Evolutionary conservation across 2,329 filamentous ascomycete genomes (phyloP).

Genomic region (Sporothrix variecibatus): DNA sequence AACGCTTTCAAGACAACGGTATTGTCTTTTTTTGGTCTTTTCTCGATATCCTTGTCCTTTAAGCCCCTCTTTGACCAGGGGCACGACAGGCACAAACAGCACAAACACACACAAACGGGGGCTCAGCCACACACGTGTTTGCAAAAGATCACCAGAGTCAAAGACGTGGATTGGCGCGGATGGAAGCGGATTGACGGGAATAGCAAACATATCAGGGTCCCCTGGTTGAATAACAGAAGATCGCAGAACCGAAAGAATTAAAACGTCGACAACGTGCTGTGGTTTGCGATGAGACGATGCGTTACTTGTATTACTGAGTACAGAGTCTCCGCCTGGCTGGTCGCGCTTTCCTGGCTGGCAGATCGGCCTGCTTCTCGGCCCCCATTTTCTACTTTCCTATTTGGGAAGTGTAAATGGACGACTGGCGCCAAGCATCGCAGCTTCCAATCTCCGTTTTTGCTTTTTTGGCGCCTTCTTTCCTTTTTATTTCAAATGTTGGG

Average conservation of each 20-base stretch:
- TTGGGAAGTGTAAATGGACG: slow-evolving; percentile 20
- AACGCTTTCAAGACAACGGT: not conserved
- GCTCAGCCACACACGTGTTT: not conserved
- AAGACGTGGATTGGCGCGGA: not conserved
- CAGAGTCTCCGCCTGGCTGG: not conserved
- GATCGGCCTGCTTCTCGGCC: not conserved
- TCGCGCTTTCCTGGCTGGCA: slow-evolving; percentile 2
- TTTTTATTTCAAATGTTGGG: not conserved
- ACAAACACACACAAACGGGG: not conserved
- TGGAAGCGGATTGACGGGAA: not conserved
- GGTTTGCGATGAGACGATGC: not conserved
- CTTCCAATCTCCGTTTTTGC: not conserved
- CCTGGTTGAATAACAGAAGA: not conserved
- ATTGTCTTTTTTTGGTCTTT: too few species aligned
- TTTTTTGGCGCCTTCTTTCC: not conserved
- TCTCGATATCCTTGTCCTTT: not conserved
- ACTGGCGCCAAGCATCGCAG: slow-evolving; percentile 7
- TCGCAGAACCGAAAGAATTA: too few species aligned
- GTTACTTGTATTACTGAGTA: too few species aligned
- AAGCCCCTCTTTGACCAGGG: not conserved
- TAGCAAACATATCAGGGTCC: not conserved
- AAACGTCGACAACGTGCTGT: not conserved
- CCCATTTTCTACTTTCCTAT: slow-evolving; percentile 20
- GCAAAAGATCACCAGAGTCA: not conserved
- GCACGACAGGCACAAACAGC: not conserved